Conservation (phyloP, 441 rosid species). For the Melastoma candidum region DNA sequence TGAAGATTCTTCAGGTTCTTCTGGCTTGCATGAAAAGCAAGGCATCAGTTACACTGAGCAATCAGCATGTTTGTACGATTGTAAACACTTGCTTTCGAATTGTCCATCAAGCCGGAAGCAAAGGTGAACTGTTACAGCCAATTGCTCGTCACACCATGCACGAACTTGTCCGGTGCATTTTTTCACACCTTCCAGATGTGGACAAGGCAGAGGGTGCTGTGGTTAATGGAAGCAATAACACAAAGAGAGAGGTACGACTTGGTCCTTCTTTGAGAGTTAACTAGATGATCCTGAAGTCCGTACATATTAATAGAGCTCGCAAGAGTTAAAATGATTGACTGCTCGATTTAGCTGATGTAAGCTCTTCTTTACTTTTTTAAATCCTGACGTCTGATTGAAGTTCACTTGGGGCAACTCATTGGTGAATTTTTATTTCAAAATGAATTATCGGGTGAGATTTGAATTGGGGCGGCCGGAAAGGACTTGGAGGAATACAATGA, state of each 20-base stretch:
- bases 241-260: conserved; percentile 44
- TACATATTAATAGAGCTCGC: no score
- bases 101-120: conserved; percentile 88
- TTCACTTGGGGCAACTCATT: no score
- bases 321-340: no score
- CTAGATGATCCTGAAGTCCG: no score
- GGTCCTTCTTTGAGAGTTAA: neutral
- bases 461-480: no score
- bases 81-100: conserved; percentile 89
- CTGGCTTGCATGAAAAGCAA: conserved; percentile 90
- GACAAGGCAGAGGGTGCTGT: conserved; percentile 40
- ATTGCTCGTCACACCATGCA: conserved; percentile 95
- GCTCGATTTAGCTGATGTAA: no score
- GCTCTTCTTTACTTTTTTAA: no score
- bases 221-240: conserved; percentile 33
- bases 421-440: no score
- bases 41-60: conserved; percentile 64
- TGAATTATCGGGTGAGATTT: no score
- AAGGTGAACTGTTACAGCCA: conserved; percentile 83
- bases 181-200: conserved; percentile 70
- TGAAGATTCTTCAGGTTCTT: conserved; percentile 98
- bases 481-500: no score
- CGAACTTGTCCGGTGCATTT: conserved; percentile 84
- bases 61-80: conserved; percentile 81
- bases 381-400: no score